Conservation (phyloP, 805 yeast species). For the Hyphopichia homilentoma region DNA sequence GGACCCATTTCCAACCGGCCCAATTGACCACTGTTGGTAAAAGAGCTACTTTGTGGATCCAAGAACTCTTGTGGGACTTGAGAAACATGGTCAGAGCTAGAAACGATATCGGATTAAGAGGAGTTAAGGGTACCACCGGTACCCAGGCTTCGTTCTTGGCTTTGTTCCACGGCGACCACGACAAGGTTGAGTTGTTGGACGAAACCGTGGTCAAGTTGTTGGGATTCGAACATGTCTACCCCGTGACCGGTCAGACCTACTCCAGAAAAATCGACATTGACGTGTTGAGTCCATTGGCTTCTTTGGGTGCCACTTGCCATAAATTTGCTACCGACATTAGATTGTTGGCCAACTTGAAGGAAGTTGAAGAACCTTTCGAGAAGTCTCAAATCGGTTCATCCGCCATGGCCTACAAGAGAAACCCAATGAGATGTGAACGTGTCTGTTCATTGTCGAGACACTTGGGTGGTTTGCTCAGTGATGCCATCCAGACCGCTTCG, state of each 20-base stretch:
- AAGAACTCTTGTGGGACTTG: constrained; percentile 96
- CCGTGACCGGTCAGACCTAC: constrained; percentile 98
- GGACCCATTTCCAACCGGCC: constrained; percentile 99
- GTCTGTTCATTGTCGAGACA: constrained; percentile 98
- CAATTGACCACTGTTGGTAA: constrained; percentile 98
- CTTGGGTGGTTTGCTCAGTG: constrained; percentile 84
- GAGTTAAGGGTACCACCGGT: constrained; percentile 99
- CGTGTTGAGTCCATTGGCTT: constrained; percentile 85
- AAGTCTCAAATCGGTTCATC: constrained; percentile 97
- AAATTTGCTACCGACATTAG: constrained; percentile 97
- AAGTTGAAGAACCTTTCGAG: constrained; percentile 97
- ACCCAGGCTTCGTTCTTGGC: constrained; percentile 96
- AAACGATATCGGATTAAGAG: constrained; percentile 93
- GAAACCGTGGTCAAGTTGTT: constrained; percentile 87
- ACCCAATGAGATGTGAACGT: constrained; percentile 99
- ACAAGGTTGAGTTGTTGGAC: constrained; percentile 90
- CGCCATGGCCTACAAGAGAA: constrained; percentile 99
- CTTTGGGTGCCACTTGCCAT: constrained; percentile 94
- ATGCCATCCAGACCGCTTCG: constrained; percentile 93
- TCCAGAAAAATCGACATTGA: constrained; percentile 97
- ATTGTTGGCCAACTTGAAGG: constrained; percentile 93
- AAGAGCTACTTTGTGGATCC: constrained; percentile 96
- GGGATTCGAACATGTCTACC: constrained; percentile 94
- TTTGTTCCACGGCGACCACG: constrained; percentile 94
- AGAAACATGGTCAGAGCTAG: constrained; percentile 95